A percentile compares a stretch with the other conserved stretches of the same genome.
Conservation (phyloP, 2,329 filamentous ascomycete species). For the Anthostomella pinea region DNA sequence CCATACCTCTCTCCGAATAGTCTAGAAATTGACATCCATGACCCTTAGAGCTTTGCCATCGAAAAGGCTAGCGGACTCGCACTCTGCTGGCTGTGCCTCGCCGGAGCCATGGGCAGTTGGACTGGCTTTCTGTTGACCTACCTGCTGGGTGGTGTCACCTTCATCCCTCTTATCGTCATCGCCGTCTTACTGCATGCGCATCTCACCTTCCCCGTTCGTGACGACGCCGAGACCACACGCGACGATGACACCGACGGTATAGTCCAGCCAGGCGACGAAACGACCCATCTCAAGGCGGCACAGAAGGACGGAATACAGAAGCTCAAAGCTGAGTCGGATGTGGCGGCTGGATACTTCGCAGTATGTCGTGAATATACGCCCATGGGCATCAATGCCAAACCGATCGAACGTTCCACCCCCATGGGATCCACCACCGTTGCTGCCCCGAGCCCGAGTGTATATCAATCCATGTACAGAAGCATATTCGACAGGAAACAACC, state of each 20-base stretch:
- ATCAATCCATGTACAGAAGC: conserved; percentile 96
- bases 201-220: conserved; percentile 59
- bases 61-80: conserved; percentile 22
- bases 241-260: conserved; percentile 40
- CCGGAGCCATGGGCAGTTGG: conserved; percentile 48
- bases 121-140: conserved; percentile 69
- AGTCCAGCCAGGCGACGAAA: conserved; percentile 62
- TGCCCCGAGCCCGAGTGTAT: conserved; percentile 85
- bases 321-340: conserved; percentile 63
- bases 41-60: conserved; percentile 17
- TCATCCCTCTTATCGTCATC: conserved; percentile 69
- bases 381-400: conserved; percentile 88
- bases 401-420: conserved; percentile 80
- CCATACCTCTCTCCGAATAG: conserved; percentile 4
- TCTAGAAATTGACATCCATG: conserved; percentile 21
- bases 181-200: conserved; percentile 65
- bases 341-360: conserved; percentile 90
- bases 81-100: conserved; percentile 18
- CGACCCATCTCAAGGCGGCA: conserved; percentile 58
- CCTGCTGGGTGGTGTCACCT: conserved; percentile 82
- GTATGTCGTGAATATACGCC: conserved; percentile 90
- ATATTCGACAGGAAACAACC: conserved; percentile 79
- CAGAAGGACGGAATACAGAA: conserved; percentile 59
- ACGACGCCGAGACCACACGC: conserved; percentile 35
- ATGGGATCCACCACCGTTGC: conserved; percentile 72